phyloP scores from a whole-genome alignment of 75 land plant genomes.

The Sequoiadendron giganteum region DNA sequence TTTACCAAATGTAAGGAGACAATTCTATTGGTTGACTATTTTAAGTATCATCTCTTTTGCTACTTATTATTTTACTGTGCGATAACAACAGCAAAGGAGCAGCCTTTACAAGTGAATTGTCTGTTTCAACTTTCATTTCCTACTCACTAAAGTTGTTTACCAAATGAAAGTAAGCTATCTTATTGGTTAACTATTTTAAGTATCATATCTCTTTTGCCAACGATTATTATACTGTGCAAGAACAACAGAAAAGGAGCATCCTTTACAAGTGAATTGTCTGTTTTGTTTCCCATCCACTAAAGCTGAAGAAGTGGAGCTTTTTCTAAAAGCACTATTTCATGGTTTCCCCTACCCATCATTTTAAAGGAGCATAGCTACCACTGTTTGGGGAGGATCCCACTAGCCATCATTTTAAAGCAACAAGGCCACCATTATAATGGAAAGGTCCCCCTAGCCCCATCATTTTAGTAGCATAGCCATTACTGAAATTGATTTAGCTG shows the following conservation, averaged over 20 bases:
- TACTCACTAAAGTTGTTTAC: background rate
- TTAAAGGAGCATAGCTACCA: background rate
- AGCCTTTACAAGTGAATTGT: background rate
- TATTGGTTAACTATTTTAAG: background rate
- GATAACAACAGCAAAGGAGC: background rate
- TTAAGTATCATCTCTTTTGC: background rate
- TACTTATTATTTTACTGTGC: background rate
- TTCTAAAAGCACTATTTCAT: background rate
- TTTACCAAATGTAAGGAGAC: background rate
- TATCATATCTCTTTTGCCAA: background rate
- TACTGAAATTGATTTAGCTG: background rate
- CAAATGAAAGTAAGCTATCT: background rate
- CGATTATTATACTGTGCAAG: background rate
- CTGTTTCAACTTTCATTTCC: background rate
- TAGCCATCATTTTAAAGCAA: background rate
- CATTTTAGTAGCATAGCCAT: background rate
- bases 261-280: background rate
- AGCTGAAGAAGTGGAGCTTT: background rate
- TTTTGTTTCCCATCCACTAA: background rate
- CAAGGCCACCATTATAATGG: background rate
- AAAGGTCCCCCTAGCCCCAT: background rate
- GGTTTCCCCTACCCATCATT: background rate
- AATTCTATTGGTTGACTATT: background rate
- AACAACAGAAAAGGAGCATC: background rate
- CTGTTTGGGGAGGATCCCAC: background rate